Conservation (phyloP, 352 stramenopile species). For the Globisporangium uncinulatum region DNA sequence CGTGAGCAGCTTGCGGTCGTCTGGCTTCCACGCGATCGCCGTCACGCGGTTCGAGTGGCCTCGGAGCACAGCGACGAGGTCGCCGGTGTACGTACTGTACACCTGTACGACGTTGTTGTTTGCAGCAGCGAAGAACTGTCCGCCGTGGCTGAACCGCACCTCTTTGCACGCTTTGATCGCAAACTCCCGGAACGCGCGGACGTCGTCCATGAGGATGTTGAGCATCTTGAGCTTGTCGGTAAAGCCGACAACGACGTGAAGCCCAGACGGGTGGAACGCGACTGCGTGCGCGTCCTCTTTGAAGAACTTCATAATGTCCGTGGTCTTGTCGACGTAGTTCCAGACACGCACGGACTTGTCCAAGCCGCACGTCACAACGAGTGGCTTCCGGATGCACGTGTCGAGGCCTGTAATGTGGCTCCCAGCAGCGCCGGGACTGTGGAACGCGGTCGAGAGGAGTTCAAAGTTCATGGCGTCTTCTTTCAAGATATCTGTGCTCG, state of each 20-base stretch:
- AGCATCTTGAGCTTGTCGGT: slow-evolving; percentile 92
- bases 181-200: slow-evolving; percentile 88
- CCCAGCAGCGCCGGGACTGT: slow-evolving; percentile 58
- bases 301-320: slow-evolving; percentile 90
- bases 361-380: slow-evolving; percentile 87
- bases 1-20: slow-evolving; percentile 71
- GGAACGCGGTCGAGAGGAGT: slow-evolving; percentile 84
- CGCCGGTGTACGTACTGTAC: slow-evolving; percentile 76
- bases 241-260: slow-evolving; percentile 89
- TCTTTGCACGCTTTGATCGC: slow-evolving; percentile 90
- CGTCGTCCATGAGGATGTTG: slow-evolving; percentile 94
- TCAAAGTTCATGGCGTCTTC: slow-evolving; percentile 94
- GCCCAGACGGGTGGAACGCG: slow-evolving; percentile 89
- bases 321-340: slow-evolving; percentile 92
- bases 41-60: slow-evolving; percentile 82
- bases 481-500: slow-evolving; percentile 90
- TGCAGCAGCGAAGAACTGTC: slow-evolving; percentile 86
- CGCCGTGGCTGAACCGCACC: slow-evolving; percentile 88
- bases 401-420: slow-evolving; percentile 90
- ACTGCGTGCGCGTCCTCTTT: slow-evolving; percentile 86
- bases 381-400: slow-evolving; percentile 89
- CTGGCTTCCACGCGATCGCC: slow-evolving; percentile 72
- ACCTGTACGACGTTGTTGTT: slow-evolving; percentile 89
- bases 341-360: slow-evolving; percentile 91
- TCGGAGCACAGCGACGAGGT: slow-evolving; percentile 60